Evolutionary conservation across 371 early-diverging fungal genomes (phyloP), one percentile per base, ranked within the genome.

Genomic region (Encephalitozoon intestinalis): DNA sequence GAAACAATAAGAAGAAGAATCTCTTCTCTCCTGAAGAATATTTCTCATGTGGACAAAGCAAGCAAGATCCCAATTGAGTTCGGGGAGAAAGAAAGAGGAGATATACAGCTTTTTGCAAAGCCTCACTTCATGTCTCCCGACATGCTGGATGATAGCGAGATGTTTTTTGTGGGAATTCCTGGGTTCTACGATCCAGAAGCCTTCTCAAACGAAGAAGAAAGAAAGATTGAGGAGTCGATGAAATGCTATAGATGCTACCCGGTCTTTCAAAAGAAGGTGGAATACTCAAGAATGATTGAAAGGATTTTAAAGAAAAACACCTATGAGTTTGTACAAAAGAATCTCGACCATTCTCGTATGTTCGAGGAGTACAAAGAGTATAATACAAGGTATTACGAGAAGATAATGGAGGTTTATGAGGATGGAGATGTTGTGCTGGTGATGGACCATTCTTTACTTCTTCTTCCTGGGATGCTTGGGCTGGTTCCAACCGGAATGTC

Each of bases 371-470:
- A 76, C 28, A 31, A 11, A 34, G 46, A 41, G 25, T 71, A 34
- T 31, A 71, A 70, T 26, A 30, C 31, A 6, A 15, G 51, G 25
- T 54, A 44, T 9, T 25, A 23, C 9, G 30, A 63, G 34, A 54
- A 76, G 23, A 34, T 76, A 15, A 71, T 41, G 39, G 49, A 46
- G 51, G 41, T 40, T 28, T 39, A 30, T 23, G 53, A 49, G 11
- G 53, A 69, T n/a, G 69, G 70, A 0, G 76, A 76, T 58, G 58
- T 76, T 25, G 39, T 76, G 28, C 43, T 53, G 26, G 54, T 76
- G 34, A 51, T 71, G 30, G 76, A 76, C 72, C n/a, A 21, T 43
- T 21, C 30, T 0, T 21, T 76, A 3, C 43, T 68, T 26, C 63
- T 76, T 21, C 71, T 76, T 34, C 75, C 74, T 5, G 51, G 26